Percentiles rank a stretch among this genome's conserved stretches.
Evolutionary conservation across 495 filamentous ascomycete species (phyloP).

Genomic region (Daldinia concentrica): DNA sequence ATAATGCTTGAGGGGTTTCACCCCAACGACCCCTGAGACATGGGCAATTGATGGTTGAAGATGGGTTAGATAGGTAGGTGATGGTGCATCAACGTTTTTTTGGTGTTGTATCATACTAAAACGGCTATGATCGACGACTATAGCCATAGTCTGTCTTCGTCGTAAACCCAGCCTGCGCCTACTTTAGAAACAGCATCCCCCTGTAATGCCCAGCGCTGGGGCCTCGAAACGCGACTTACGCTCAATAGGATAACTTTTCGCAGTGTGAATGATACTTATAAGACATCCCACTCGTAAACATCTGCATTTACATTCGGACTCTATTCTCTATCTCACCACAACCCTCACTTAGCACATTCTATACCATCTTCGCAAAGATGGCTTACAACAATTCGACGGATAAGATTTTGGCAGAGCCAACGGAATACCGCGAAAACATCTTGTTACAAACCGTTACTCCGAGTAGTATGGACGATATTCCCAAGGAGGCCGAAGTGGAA

Average conservation of each 20-base stretch:
- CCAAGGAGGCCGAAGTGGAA: conserved; percentile 18
- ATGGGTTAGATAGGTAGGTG: conserved; percentile 17
- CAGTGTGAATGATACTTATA: conserved; percentile 18
- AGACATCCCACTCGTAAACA: conserved; percentile 12
- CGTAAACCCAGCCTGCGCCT: conserved; percentile 26
- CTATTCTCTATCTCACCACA: conserved; percentile 13
- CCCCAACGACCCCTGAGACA: conserved; percentile 25
- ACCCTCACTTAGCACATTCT: background rate
- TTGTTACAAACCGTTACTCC: conserved; percentile 15
- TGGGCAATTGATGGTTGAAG: conserved; percentile 13
- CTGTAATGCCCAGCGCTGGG: conserved; percentile 25
- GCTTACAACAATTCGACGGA: conserved; percentile 17
- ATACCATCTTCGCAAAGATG: conserved; percentile 27
- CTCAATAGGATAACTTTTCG: conserved; percentile 15
- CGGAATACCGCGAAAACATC: conserved; percentile 25
- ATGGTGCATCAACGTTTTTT: conserved; percentile 10
- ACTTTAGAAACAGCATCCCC: conserved; percentile 13
- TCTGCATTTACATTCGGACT: conserved; percentile 3
- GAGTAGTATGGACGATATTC: conserved; percentile 11
- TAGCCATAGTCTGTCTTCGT: background rate
- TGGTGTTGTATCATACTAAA: conserved; percentile 11
- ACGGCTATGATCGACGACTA: conserved; percentile 7
- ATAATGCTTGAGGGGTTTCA: conserved; percentile 23
- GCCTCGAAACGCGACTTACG: conserved; percentile 29
- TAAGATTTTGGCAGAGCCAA: conserved; percentile 13